Evolutionary conservation across 768 basidiomycete genomes (phyloP).

Genomic region (Suillus occidentalis): DNA sequence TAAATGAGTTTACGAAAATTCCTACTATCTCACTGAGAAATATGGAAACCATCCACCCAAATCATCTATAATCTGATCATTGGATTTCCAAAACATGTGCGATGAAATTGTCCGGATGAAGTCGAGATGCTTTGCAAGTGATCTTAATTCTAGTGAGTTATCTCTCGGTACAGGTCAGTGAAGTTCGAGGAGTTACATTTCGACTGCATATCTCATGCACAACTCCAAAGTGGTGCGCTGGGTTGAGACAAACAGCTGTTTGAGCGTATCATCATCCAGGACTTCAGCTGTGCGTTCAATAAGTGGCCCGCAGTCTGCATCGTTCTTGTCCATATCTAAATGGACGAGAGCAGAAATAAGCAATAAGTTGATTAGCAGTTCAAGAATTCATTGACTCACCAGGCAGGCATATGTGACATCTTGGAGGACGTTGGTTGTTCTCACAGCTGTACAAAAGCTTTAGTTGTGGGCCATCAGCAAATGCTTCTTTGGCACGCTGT

Average conservation of each 20-base stretch:
- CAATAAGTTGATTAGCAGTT: neutral
- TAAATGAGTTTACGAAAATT: neutral
- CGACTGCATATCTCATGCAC: neutral
- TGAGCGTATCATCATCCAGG: neutral
- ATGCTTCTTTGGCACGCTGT: neutral
- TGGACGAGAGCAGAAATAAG: neutral
- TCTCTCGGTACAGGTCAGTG: neutral
- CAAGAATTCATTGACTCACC: neutral
- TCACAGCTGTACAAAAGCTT: neutral
- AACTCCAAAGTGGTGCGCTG: neutral
- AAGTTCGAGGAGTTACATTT: neutral
- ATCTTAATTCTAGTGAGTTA: neutral
- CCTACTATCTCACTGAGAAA: neutral
- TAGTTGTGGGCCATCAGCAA: neutral
- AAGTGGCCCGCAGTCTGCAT: neutral
- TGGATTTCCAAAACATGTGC: neutral
- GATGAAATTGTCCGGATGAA: neutral
- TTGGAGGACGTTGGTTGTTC: neutral
- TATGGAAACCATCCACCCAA: neutral
- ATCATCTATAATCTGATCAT: neutral
- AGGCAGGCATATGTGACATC: neutral
- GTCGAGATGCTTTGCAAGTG: neutral
- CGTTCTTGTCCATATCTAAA: neutral
- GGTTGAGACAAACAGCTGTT: neutral
- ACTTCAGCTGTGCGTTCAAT: neutral